phyloP scores from a whole-genome alignment of 1,284 basidiomycete genomes.

The Melampsora americana region DNA sequence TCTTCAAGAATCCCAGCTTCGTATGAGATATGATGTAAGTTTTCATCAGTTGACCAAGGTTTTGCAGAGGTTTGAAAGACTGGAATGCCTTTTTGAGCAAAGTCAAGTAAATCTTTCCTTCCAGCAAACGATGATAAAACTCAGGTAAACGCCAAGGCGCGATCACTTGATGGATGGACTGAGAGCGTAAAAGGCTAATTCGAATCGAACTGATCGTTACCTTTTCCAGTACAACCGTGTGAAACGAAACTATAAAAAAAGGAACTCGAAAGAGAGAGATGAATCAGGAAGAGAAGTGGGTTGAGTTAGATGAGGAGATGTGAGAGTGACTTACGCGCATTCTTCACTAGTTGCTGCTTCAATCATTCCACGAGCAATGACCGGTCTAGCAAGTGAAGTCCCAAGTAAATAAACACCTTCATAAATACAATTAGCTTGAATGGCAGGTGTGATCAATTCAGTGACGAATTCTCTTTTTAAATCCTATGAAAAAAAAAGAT shows the following conservation, averaged over 20 bases:
- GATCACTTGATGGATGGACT: conserved; percentile 97
- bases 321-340: conserved; percentile 68
- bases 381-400: conserved; percentile 93
- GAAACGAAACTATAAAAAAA: conserved; percentile 74
- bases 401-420: conserved; percentile 99
- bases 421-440: conserved; percentile 99
- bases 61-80: conserved; percentile 93
- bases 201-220: conserved; percentile 99
- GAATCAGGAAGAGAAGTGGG: background rate
- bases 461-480: conserved; percentile 92
- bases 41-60: conserved; percentile 97
- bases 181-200: conserved; percentile 97
- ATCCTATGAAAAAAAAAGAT: conserved; percentile 62
- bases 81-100: conserved; percentile 85
- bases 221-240: conserved; percentile 98
- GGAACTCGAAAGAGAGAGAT: background rate
- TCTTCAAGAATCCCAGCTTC: conserved; percentile 98
- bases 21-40: conserved; percentile 99
- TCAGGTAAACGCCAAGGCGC: conserved; percentile 95
- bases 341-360: conserved; percentile 81
- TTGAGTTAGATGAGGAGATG: background rate
- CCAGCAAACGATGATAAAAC: conserved; percentile 98
- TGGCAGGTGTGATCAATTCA: conserved; percentile 90
- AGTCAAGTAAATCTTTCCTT: conserved; percentile 84
- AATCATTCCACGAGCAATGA: conserved; percentile 99